Conservation (phyloP, 2,329 filamentous ascomycete genomes). For the Epichloe brachyelytri region DNA sequence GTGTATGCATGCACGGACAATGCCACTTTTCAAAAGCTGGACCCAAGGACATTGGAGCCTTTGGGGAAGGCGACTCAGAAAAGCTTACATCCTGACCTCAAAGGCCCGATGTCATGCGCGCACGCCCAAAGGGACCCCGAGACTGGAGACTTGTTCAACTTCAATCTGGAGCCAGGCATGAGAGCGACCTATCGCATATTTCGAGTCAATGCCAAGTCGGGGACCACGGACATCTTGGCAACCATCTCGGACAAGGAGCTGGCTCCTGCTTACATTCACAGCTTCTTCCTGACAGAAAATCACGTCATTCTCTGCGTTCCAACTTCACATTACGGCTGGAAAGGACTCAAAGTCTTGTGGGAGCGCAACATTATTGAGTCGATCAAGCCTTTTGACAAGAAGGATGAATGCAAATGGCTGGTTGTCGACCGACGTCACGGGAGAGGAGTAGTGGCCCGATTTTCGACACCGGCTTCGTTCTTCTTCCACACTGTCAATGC, state of each 20-base stretch:
- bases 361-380: constrained; percentile 55
- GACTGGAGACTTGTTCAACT: constrained; percentile 71
- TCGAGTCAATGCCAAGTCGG: constrained; percentile 45
- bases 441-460: constrained; percentile 54
- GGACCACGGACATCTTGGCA: constrained; percentile 58
- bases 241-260: constrained; percentile 39
- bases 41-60: constrained; percentile 61
- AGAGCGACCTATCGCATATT: constrained; percentile 56
- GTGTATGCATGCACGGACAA: constrained; percentile 22
- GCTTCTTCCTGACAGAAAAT: constrained; percentile 58
- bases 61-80: constrained; percentile 48
- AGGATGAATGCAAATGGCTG: constrained; percentile 52
- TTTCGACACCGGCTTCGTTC: constrained; percentile 56
- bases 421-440: constrained; percentile 54
- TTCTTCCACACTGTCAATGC: constrained; percentile 72
- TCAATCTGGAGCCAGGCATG: constrained; percentile 55
- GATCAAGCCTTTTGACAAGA: constrained; percentile 48
- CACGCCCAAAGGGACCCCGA: constrained; percentile 59
- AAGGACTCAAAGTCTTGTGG: constrained; percentile 49
- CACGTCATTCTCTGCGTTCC: constrained; percentile 65
- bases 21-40: constrained; percentile 49
- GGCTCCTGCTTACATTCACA: constrained; percentile 65
- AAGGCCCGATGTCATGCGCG: constrained; percentile 53
- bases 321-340: constrained; percentile 43
- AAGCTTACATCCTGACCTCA: constrained; percentile 53